These are phyloP conservation scores for Fusarium citri DNA, from an alignment of 2,329 filamentous ascomycete genomes.

Conservation along the genomic window DNA sequence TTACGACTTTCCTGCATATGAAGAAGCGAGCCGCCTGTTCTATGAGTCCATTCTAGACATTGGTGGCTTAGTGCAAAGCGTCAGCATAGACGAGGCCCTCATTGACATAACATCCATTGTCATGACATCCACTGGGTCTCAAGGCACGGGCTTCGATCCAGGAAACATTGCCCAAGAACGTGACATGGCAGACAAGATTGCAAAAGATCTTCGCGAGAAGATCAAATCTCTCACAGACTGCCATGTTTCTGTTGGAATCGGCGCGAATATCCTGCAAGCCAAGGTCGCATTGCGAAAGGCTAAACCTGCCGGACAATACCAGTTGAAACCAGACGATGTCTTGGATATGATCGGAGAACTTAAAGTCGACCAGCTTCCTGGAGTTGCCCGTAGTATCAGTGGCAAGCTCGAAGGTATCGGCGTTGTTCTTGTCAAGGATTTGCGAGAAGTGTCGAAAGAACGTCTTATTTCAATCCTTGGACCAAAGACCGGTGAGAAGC, in stretches of 20 bases:
- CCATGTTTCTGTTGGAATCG: conserved; percentile 92
- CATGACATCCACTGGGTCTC: conserved; percentile 71
- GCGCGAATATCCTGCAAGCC: conserved; percentile 88
- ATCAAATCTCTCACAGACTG: conserved; percentile 84
- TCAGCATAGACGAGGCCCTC: conserved; percentile 95
- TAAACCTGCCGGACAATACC: conserved; percentile 93
- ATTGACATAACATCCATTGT: conserved; percentile 83
- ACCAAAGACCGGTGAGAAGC: conserved; percentile 90
- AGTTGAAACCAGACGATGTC: conserved; percentile 84
- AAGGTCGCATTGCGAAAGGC: conserved; percentile 91
- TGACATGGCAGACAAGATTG: conserved; percentile 77
- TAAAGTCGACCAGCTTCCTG: conserved; percentile 84
- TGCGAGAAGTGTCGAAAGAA: conserved; percentile 81
- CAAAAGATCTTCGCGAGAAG: conserved; percentile 71
- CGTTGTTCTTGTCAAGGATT: conserved; percentile 83
- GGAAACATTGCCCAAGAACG: conserved; percentile 82
- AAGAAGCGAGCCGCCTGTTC: conserved; percentile 88
- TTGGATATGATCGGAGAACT: conserved; percentile 81
- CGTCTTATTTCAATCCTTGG: conserved; percentile 79
- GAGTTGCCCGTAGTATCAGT: conserved; percentile 90
- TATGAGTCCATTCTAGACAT: conserved; percentile 85
- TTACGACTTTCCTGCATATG: conserved; percentile 95
- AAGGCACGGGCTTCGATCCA: conserved; percentile 72
- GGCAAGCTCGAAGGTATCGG: conserved; percentile 90
- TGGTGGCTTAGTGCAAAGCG: conserved; percentile 89